A percentile compares a stretch with the other conserved stretches of the same genome.
Conservation (phyloP, 2,329 filamentous ascomycete species). For the Pezicula carpinea region DNA sequence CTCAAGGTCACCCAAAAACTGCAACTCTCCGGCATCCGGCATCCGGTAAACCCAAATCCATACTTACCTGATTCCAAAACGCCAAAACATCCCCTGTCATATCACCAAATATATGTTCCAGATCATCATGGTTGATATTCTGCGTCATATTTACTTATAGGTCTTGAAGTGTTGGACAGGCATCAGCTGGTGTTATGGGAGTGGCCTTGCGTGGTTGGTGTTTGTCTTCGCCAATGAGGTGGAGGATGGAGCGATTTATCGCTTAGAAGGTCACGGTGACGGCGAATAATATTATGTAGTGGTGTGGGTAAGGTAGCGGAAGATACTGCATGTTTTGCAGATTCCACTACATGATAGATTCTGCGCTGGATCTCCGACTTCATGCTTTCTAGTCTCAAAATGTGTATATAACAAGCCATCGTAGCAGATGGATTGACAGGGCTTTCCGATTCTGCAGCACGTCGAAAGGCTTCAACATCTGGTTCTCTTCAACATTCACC, state of each 20-base stretch:
- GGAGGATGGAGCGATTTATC: slow-evolving; percentile 10
- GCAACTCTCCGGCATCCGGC: background rate
- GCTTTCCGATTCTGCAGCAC: background rate
- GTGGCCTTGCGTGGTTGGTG: slow-evolving; percentile 9
- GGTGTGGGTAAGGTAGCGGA: no score
- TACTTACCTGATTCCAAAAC: slow-evolving; percentile 6
- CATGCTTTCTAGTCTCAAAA: slow-evolving; percentile 39
- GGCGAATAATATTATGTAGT: slow-evolving; percentile 9
- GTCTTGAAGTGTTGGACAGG: slow-evolving; percentile 4
- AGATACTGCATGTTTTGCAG: slow-evolving; percentile 3
- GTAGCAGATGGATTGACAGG: slow-evolving; percentile 7
- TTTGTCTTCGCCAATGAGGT: slow-evolving; percentile 10
- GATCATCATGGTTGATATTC: slow-evolving; percentile 8
- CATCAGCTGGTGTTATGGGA: slow-evolving; percentile 4
- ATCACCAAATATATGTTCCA: slow-evolving; percentile 11
- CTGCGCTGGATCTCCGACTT: slow-evolving; percentile 45
- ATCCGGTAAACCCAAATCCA: background rate
- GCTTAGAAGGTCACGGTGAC: slow-evolving; percentile 11
- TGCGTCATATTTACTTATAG: slow-evolving; percentile 5
- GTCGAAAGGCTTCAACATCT: slow-evolving; percentile 6
- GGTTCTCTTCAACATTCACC: slow-evolving; percentile 32
- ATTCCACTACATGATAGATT: slow-evolving; percentile 33
- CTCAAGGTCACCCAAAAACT: background rate
- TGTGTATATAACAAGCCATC: slow-evolving; percentile 35
- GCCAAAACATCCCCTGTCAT: slow-evolving; percentile 10